Evolutionary conservation across 169 alveolate genomes (phyloP).

Genomic region (Eimeria falciformis): DNA sequence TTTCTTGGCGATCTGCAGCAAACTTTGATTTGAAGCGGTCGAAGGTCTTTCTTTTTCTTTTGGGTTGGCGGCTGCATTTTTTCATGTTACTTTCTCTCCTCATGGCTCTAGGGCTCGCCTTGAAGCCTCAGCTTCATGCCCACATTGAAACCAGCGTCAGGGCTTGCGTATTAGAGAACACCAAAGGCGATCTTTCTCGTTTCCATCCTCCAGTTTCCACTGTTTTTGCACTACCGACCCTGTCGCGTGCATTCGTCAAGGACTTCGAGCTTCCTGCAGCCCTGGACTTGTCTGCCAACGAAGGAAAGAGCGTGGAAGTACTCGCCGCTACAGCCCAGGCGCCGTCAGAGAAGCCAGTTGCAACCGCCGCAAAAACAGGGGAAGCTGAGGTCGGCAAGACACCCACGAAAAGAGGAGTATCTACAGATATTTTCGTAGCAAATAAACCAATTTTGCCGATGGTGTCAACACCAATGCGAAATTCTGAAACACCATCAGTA

Average conservation of each 20-base stretch:
- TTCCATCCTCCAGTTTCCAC: not conserved
- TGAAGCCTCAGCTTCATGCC: slow-evolving; percentile 1
- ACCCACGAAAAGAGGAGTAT: too few relatives aligned
- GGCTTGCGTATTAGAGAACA: not conserved
- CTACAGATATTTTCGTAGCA: too few relatives aligned
- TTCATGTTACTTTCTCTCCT: not conserved
- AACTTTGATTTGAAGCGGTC: not conserved
- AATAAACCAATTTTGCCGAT: too few relatives aligned
- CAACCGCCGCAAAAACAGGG: too few relatives aligned
- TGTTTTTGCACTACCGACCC: not conserved
- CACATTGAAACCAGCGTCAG: slow-evolving; percentile 18
- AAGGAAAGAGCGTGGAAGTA: too few relatives aligned
- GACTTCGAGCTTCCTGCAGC: not conserved
- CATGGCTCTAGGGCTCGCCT: not conserved
- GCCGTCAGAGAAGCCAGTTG: too few relatives aligned
- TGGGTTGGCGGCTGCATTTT: not conserved
- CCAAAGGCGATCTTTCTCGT: not conserved
- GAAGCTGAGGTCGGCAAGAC: too few relatives aligned
- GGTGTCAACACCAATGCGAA: too few relatives aligned
- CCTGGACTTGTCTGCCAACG: too few relatives aligned
- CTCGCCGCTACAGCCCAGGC: too few relatives aligned
- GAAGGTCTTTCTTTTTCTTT: slow-evolving; percentile 11
- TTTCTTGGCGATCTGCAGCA: slow-evolving; percentile 6
- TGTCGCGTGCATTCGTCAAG: not conserved
- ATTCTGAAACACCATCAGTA: too few relatives aligned